Percentiles rank a stretch among this genome's conserved stretches.
phyloP scores from a whole-genome alignment of 1,284 basidiomycete species.

The Fomitopsis betulina region DNA sequence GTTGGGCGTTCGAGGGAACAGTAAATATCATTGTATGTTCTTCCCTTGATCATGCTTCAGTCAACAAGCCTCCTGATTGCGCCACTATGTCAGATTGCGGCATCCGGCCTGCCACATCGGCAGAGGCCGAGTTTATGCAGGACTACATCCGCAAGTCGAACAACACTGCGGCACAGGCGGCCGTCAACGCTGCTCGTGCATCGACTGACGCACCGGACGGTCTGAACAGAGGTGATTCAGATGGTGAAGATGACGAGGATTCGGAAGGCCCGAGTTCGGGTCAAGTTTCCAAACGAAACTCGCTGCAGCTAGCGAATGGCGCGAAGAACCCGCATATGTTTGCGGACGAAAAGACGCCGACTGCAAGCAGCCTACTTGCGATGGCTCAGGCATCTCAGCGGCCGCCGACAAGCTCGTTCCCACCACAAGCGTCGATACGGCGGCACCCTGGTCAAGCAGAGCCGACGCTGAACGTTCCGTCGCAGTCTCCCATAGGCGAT shows the following conservation, averaged over 20 bases:
- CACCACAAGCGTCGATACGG: constrained; percentile 69
- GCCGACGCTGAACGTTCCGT: constrained; percentile 39
- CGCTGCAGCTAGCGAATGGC: constrained; percentile 59
- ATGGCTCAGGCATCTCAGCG: constrained; percentile 68
- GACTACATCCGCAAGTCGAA: constrained; percentile 87
- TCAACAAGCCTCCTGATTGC: constrained; percentile 25
- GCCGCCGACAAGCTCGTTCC: constrained; percentile 49
- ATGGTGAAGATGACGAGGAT: constrained; percentile 81
- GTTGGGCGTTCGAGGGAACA: constrained; percentile 86
- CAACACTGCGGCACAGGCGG: constrained; percentile 71
- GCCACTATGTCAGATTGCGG: constrained; percentile 67
- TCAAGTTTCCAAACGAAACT: constrained; percentile 66
- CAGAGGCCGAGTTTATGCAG: constrained; percentile 87
- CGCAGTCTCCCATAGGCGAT: constrained; percentile 48
- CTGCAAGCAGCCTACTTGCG: constrained; percentile 67
- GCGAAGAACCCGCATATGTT: constrained; percentile 52
- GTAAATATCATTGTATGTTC: constrained; percentile 84
- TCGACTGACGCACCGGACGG: constrained; percentile 59
- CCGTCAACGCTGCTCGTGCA: constrained; percentile 64
- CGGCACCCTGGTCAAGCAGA: constrained; percentile 57
- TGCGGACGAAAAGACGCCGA: constrained; percentile 76
- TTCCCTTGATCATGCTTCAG: constrained; percentile 23
- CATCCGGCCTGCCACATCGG: constrained; percentile 80
- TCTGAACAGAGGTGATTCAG: constrained; percentile 52
- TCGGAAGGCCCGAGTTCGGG: constrained; percentile 66